Base-by-base conservation (phyloP, 2,329 filamentous ascomycete species). In the Pseudogymnoascus sp. region DNA sequence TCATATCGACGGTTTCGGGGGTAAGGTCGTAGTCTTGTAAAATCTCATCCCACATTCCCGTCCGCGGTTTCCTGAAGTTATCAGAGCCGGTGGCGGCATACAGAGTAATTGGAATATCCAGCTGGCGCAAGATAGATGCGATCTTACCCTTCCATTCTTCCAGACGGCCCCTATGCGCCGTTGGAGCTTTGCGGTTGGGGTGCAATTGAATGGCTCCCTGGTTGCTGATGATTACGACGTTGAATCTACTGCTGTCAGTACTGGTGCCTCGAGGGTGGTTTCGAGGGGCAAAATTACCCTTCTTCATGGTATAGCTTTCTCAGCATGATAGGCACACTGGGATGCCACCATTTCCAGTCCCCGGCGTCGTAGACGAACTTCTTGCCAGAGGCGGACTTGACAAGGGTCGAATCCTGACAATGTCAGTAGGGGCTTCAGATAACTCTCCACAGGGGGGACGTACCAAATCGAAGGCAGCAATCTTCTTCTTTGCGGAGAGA, bases 301-400 rank as follows among this genome's bases (percentile, higher is more conserved):
- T 94, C 82, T 9, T 82, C 76, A 5, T 74, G 64, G 67, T 90
- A 81, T 1, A 97, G 76, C 61, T 84, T 76, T 64, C 80, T 82
- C 15, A 99, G 72, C 58, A 76, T 82, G 0, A 72, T 73, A 0
- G 90, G 90, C 0, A 97, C 88, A 15, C 74, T 78, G 12, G 74
- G 67, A 71, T 95, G 77, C 90, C 91, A 97, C 94, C 94, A 99
- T 71, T 89, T 90, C 94, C 94, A 99, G 70, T 97, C 92, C 3
- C 78, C 76, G 0, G 85, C 82, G 64, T 84, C 82, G 58, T 80
- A 80, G 2, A 83, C 80, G 68, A 92, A 92, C 57, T 82, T 87
- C 73, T 90, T 94, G 6, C 91, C 91, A 0, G 91, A 95, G 3
- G 83, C 79, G 0, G 90, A 88, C 1, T 78, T 78, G 63, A 99